Percentiles rank a stretch among this genome's conserved stretches.
Evolutionary conservation across 2,329 filamentous ascomycete species (phyloP).

Genomic region (Verticillium nubilum): DNA sequence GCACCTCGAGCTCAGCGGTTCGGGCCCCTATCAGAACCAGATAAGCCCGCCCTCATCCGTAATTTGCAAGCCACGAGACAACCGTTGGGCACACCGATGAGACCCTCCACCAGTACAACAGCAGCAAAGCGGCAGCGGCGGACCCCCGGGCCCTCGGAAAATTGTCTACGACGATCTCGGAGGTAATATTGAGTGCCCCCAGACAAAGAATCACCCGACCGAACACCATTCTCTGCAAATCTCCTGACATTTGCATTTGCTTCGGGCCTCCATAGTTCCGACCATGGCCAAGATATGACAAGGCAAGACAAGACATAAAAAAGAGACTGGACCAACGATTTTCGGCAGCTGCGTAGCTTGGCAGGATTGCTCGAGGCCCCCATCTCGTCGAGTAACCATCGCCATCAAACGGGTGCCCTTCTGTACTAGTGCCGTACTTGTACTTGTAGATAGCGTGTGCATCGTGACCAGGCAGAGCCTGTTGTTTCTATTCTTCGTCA

Average conservation of each 20-base stretch:
- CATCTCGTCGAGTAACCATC: background rate
- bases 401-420: background rate
- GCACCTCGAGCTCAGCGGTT: no score
- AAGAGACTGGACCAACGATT: background rate
- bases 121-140: background rate
- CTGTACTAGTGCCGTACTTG: background rate
- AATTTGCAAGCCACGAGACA: background rate
- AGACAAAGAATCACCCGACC: background rate
- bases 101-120: background rate
- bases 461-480: background rate
- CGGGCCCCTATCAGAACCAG: background rate
- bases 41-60: background rate
- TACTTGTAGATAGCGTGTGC: background rate
- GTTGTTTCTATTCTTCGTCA: background rate
- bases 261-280: background rate
- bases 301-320: background rate
- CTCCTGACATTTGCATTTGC: background rate
- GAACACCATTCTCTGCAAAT: background rate
- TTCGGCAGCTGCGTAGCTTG: background rate
- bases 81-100: background rate
- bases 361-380: background rate
- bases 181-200: background rate
- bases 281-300: background rate
- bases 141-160: background rate
- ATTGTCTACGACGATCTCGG: background rate